phyloP scores from a whole-genome alignment of 208 protist genomes.

The Leptomonas seymouri region DNA sequence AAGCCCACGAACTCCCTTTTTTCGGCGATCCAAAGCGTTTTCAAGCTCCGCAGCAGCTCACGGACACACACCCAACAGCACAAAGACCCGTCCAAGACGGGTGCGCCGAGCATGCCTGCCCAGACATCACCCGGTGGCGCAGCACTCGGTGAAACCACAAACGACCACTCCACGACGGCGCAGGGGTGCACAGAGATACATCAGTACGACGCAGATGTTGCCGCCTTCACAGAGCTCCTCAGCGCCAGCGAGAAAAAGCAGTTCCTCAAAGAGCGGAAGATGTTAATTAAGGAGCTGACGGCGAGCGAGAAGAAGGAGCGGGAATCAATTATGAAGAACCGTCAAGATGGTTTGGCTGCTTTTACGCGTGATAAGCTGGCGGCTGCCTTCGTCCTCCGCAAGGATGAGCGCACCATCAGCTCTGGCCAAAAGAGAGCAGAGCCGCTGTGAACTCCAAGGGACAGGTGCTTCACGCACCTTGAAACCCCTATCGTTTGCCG shows the following conservation, averaged over 20 bases:
- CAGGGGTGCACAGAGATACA: conserved; percentile 3
- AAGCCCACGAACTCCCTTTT: conserved; percentile 24
- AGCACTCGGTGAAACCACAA: background rate
- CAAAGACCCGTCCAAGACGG: conserved; percentile 18
- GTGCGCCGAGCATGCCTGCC: background rate
- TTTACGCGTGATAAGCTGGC: conserved; percentile 29
- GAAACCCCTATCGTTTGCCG: no score
- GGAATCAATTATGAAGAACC: conserved; percentile 28
- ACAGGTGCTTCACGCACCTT: background rate
- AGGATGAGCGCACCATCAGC: conserved; percentile 20
- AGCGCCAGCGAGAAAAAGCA: conserved; percentile 31
- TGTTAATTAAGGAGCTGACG: conserved; percentile 36
- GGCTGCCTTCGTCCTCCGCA: conserved; percentile 16
- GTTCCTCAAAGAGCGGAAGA: conserved; percentile 44
- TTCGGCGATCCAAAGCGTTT: conserved; percentile 19
- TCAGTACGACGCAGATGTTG: conserved; percentile 19
- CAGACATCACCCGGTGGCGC: background rate
- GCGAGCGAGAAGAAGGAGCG: conserved; percentile 45
- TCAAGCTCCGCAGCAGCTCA: conserved; percentile 18
- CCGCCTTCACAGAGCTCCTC: conserved; percentile 23
- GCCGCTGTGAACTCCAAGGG: background rate
- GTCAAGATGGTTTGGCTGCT: conserved; percentile 39
- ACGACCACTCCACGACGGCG: background rate
- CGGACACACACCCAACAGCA: conserved; percentile 8
- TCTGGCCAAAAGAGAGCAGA: conserved; percentile 3